phyloP scores from a whole-genome alignment of 352 stramenopile species.

The Globisporangium perplexum region DNA sequence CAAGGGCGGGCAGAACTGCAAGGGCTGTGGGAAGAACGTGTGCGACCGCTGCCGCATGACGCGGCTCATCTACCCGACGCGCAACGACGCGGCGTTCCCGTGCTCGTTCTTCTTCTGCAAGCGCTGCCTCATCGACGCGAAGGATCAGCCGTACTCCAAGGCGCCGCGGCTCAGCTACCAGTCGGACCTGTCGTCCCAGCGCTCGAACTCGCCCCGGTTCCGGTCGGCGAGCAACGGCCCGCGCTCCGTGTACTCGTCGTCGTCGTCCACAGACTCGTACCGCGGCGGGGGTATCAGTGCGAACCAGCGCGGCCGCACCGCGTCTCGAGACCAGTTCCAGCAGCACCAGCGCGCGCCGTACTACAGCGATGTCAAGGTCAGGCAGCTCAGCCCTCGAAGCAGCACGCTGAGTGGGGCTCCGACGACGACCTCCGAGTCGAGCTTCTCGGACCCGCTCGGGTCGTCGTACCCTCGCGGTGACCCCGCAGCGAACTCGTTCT shows the following conservation, averaged over 20 bases:
- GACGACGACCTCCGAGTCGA: slow-evolving; percentile 11
- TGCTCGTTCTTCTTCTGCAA: slow-evolving; percentile 59
- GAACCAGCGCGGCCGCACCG: neutral
- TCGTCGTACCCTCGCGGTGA: slow-evolving; percentile 5
- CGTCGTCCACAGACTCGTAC: slow-evolving; percentile 15
- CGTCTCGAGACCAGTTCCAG: neutral
- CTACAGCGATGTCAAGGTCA: slow-evolving; percentile 8
- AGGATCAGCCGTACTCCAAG: slow-evolving; percentile 36
- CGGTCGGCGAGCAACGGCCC: slow-evolving; percentile 5
- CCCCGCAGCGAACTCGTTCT: neutral
- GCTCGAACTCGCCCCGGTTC: slow-evolving; percentile 12
- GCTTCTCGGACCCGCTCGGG: slow-evolving; percentile 10
- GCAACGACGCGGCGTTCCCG: slow-evolving; percentile 40
- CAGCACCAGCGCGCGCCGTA: slow-evolving; percentile 1
- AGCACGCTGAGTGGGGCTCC: slow-evolving; percentile 7
- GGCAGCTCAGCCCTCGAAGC: slow-evolving; percentile 11
- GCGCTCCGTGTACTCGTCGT: slow-evolving; percentile 12
- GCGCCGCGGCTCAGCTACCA: slow-evolving; percentile 30
- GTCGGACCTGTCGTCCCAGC: slow-evolving; percentile 30
- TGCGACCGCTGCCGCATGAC: slow-evolving; percentile 56
- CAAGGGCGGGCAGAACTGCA: slow-evolving; percentile 50
- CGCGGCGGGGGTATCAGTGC: slow-evolving; percentile 12
- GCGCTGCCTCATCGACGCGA: slow-evolving; percentile 37
- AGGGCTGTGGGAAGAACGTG: slow-evolving; percentile 65
- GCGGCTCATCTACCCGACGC: slow-evolving; percentile 50